Evolutionary conservation across 345 rosid species (phyloP).

Genomic region (sweet orange (Citrus sinensis)): DNA sequence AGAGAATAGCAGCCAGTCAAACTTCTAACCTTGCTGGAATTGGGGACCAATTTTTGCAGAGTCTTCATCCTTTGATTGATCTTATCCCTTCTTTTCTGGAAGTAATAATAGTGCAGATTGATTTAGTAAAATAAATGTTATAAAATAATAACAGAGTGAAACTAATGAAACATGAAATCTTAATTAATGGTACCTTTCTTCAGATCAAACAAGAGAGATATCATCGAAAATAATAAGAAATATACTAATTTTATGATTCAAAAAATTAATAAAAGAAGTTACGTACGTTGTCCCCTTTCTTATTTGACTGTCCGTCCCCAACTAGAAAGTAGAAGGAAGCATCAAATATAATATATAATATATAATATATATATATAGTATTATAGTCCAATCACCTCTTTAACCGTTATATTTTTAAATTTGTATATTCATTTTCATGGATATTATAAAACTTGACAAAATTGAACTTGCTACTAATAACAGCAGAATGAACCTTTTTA

Average conservation of each 20-base stretch:
- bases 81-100: constrained; percentile 96
- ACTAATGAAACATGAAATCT: not conserved
- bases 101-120: not conserved
- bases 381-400: no score
- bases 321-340: not conserved
- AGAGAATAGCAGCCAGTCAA: not conserved
- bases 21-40: constrained; percentile 78
- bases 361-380: no score
- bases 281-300: not conserved
- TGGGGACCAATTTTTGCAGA: constrained; percentile 93
- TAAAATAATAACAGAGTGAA: not conserved
- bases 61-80: constrained; percentile 97
- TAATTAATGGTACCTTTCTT: not conserved
- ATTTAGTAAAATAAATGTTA: not conserved
- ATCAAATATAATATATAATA: no score
- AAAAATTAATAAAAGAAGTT: not conserved
- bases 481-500: not conserved
- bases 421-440: not conserved
- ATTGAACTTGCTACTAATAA: no score
- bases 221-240: not conserved
- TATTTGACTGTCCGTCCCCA: not conserved
- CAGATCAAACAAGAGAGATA: not conserved
- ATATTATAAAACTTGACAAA: not conserved
- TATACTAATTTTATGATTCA: no score
- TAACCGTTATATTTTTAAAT: no score